Evolutionary conservation across 208 protist species (phyloP), one percentile per base, ranked within the genome.

Genomic region (Jaenimonas drosophilae): DNA sequence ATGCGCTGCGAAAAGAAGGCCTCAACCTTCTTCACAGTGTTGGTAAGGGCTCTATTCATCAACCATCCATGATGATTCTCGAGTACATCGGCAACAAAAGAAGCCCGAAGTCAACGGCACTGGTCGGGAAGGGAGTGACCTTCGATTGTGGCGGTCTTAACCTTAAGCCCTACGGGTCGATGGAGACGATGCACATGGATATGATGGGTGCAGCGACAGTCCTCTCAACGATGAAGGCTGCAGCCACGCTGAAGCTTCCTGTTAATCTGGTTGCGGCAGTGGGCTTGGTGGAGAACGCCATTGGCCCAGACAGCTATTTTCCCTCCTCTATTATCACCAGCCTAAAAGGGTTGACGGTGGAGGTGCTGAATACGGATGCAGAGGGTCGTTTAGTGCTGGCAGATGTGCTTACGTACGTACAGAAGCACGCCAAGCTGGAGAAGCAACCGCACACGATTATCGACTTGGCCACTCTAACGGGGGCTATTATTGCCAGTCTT

Each of bases 121-220:
- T 89, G 5, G 84, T 94, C 3, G 90, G 90, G 16, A 96, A 96
- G 49, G 91, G 88, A 31, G 82, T 96, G 39, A 94, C 85, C 7
- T 95, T 92, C 49, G 91, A 96, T 64, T 84, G 66, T 52, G 91
- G 91, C 24, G 91, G 91, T 29, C 71, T 95, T 25, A 88, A 83
- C 50, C 27, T 96, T 20, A 96, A 96, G 55, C 88, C 91, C 21
- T 81, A 59, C 54, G 78, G 67, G 0, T 76, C 76, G 17, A 96
- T 96, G 91, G 77, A 88, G 59, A 82, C 77, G 36, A 96, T 96
- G 91, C 86, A 95, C 62, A 74, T 68, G 27, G 91, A 96, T 50
- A 95, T 95, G 88, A 90, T 88, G 69, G 91, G 91, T 11, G 76
- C 91, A 0, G 89, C 81, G 21, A 82, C 74, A 12, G 77, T 81